phyloP scores from a whole-genome alignment of 208 protist species.

The Endotrypanum monterogeii region DNA sequence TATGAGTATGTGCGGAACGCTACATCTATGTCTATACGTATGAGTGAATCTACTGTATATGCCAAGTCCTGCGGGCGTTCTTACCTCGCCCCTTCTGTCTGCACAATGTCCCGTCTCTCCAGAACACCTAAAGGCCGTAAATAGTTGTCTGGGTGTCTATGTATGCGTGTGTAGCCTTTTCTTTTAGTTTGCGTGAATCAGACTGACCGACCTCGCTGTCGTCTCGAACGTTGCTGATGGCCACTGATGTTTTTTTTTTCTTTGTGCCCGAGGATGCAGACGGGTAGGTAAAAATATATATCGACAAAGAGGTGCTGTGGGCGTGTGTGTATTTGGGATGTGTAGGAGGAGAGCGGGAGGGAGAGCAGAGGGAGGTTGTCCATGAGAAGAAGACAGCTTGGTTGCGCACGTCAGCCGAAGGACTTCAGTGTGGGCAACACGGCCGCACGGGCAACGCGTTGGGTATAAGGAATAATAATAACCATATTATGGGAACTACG shows the following conservation, averaged over 20 bases:
- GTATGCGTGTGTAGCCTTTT: neutral
- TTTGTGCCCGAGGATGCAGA: neutral
- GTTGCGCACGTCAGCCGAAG: too few species aligned
- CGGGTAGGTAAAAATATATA: too few species aligned
- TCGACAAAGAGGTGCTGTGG: neutral
- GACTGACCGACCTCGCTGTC: neutral
- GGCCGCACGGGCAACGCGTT: too few species aligned
- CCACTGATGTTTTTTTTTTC: neutral
- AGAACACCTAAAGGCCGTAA: neutral
- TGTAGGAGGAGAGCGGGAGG: neutral
- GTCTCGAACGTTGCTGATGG: neutral
- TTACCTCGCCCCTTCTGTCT: neutral
- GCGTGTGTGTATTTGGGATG: neutral
- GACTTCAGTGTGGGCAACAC: too few species aligned
- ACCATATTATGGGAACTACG: too few species aligned
- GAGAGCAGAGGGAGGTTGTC: too few species aligned
- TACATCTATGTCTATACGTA: neutral
- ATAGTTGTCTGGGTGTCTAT: neutral
- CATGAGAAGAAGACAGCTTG: neutral
- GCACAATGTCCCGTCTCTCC: neutral
- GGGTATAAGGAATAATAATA: too few species aligned
- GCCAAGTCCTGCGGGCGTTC: neutral
- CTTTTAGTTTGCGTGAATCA: neutral
- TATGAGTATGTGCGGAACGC: neutral
- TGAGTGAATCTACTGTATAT: neutral